These are phyloP conservation scores for Mollisia scopiformis DNA, from an alignment of 2,329 filamentous ascomycete genomes.

Conservation along the genomic window DNA sequence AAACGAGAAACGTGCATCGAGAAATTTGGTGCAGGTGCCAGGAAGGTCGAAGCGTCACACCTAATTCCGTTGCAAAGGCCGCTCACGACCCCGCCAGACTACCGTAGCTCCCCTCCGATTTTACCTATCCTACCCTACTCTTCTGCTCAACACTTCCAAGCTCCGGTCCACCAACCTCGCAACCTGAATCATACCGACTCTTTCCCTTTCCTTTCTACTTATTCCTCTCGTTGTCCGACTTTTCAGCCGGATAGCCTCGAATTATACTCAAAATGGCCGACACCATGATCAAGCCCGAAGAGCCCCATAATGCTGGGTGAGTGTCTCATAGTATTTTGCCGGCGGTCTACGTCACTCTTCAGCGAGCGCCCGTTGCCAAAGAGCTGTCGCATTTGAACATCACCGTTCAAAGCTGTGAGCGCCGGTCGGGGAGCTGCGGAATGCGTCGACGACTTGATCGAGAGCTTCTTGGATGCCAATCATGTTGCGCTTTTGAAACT, in stretches of 20 bases:
- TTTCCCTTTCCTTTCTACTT: constrained; percentile 6
- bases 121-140: constrained; percentile 11
- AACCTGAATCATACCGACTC: constrained; percentile 19
- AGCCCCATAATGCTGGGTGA: constrained; percentile 54
- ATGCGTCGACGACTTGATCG: neutral
- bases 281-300: constrained; percentile 52
- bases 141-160: constrained; percentile 24
- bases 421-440: constrained; percentile 17
- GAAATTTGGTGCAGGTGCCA: too few relatives aligned
- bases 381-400: constrained; percentile 15
- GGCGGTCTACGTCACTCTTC: constrained; percentile 31
- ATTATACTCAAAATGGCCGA: constrained; percentile 46
- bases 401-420: constrained; percentile 3
- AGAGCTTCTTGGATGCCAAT: constrained; percentile 25
- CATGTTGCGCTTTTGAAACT: constrained; percentile 24
- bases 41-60: neutral
- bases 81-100: constrained; percentile 7
- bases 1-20: neutral
- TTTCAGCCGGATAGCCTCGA: neutral
- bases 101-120: constrained; percentile 12
- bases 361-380: constrained; percentile 9
- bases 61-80: constrained; percentile 6
- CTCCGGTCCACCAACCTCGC: constrained; percentile 5
- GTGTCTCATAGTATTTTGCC: constrained; percentile 38
- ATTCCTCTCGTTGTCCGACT: constrained; percentile 16